Evolutionary conservation across 2,329 filamentous ascomycete species (phyloP), one percentile per base, ranked within the genome.

Genomic region (Beauveria varroae): DNA sequence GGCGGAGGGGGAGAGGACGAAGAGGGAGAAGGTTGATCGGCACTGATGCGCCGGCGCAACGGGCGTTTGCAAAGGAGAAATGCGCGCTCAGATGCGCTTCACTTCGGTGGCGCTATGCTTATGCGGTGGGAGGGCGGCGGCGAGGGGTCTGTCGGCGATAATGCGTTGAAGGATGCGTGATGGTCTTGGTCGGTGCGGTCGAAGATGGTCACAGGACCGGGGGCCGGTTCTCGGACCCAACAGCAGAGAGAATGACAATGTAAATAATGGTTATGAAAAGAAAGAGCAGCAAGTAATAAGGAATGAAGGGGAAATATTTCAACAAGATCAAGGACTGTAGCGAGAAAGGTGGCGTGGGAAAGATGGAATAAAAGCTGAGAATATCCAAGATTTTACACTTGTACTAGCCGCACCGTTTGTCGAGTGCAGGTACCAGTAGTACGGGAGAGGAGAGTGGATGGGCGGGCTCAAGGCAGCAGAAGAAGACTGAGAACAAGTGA

Each of bases 141-240:
- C 26, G 41, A 34, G 26, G 16, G 20, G 49, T 52, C 51, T 62
- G 56, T 12, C 55, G 50, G 49, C 52, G 62, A 28, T n/a, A 10
- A 3, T 20, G 41, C 20, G 44, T 59, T 22, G 16, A 28, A 34
- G 22, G 26, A 30, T 16, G 34, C 10, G 18, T 43, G 34, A 44
- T 22, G 46, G 46, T 58, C 44, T 40, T 49, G 34, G 47, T 50
- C n/a, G 57, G 37, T 49, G 57, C 57, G 41, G 49, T 22, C 22
- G 12, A 51, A n/a, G 16, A 20, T 60, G 40, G 51, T 46, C 58
- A 60, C 58, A 53, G 37, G 50, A 60, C 41, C 43, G 49, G 57
- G 28, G 49, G 26, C 37, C 57, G 47, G 57, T 51, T 60, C 22
- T 52, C 47, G 50, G 57, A 37, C 44, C 47, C 18, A 51, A 44